Percentiles rank a stretch among this genome's conserved stretches.
Evolutionary conservation across 352 stramenopile genomes (phyloP).

Genomic region (Globisporangium sylvaticum): DNA sequence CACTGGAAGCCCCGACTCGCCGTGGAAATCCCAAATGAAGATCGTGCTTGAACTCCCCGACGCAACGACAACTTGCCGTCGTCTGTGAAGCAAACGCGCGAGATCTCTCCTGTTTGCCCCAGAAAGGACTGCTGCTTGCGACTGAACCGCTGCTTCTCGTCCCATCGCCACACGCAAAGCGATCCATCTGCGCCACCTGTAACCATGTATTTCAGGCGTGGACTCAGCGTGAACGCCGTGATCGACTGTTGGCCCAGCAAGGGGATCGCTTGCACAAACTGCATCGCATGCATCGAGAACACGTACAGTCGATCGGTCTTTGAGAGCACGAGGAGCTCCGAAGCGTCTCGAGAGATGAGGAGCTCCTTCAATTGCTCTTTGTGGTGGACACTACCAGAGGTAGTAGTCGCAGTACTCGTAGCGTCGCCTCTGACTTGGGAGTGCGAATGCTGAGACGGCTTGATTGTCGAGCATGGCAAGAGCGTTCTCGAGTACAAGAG

Average conservation of each 20-base stretch:
- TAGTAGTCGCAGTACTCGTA: neutral
- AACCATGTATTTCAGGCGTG: constrained; percentile 63
- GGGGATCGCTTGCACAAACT: constrained; percentile 48
- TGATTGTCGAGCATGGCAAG: constrained; percentile 32
- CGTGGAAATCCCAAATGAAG: constrained; percentile 62
- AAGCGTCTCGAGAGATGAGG: constrained; percentile 42
- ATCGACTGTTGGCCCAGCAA: constrained; percentile 53
- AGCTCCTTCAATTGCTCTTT: constrained; percentile 31
- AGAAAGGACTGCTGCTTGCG: constrained; percentile 62
- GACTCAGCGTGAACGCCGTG: constrained; percentile 39
- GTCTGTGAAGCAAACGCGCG: constrained; percentile 34
- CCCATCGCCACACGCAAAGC: constrained; percentile 60
- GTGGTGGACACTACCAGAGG: neutral
- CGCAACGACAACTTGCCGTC: constrained; percentile 38
- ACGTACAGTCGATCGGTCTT: constrained; percentile 46
- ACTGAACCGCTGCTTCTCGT: constrained; percentile 36
- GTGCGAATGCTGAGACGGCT: constrained; percentile 20
- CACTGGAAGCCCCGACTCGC: constrained; percentile 16
- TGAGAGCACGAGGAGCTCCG: constrained; percentile 50
- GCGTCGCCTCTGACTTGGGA: neutral
- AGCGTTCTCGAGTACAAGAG: constrained; percentile 38
- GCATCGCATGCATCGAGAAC: constrained; percentile 33
- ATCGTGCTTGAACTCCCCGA: constrained; percentile 39
- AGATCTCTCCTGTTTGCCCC: constrained; percentile 35
- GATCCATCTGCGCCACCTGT: constrained; percentile 55